phyloP scores from a whole-genome alignment of 371 early-diverging fungal species.

The Mortierella sp. region DNA sequence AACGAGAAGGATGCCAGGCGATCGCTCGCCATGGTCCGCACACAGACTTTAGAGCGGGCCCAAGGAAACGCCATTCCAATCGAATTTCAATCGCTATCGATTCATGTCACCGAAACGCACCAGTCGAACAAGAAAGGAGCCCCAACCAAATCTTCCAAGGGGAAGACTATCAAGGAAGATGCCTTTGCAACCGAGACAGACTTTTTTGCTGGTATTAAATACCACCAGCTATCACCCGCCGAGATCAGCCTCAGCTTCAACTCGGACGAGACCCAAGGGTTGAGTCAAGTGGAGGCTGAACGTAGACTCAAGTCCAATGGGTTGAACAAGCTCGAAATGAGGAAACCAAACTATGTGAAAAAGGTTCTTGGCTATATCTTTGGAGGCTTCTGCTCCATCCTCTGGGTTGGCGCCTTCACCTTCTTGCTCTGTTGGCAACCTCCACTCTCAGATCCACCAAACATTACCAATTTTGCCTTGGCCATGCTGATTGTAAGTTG shows the following conservation, averaged over 20 bases:
- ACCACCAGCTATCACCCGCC: constrained; percentile 49
- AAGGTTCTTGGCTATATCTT: constrained; percentile 60
- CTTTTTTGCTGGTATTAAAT: constrained; percentile 43
- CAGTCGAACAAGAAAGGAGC: constrained; percentile 29
- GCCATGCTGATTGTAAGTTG: constrained; percentile 59
- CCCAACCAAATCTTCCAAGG: constrained; percentile 7
- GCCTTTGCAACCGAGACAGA: constrained; percentile 29
- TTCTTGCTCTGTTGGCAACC: constrained; percentile 57
- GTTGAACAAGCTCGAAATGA: constrained; percentile 58
- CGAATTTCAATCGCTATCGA: constrained; percentile 49
- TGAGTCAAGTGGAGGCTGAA: constrained; percentile 53
- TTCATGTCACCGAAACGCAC: constrained; percentile 50
- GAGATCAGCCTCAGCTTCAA: constrained; percentile 61
- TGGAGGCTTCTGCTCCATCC: constrained; percentile 61
- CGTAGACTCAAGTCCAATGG: constrained; percentile 59
- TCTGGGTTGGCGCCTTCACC: constrained; percentile 61
- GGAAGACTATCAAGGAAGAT: constrained; percentile 20
- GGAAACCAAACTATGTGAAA: constrained; percentile 56
- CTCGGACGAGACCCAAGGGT: constrained; percentile 56
- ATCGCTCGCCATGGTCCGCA: constrained; percentile 48
- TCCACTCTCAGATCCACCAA: constrained; percentile 56
- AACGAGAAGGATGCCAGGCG: constrained; percentile 37
- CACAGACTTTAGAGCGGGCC: constrained; percentile 48
- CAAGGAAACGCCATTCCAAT: constrained; percentile 49
- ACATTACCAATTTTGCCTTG: constrained; percentile 55